phyloP scores from a whole-genome alignment of 2,329 filamentous ascomycete genomes.

The Chaetomium olivaceum region DNA sequence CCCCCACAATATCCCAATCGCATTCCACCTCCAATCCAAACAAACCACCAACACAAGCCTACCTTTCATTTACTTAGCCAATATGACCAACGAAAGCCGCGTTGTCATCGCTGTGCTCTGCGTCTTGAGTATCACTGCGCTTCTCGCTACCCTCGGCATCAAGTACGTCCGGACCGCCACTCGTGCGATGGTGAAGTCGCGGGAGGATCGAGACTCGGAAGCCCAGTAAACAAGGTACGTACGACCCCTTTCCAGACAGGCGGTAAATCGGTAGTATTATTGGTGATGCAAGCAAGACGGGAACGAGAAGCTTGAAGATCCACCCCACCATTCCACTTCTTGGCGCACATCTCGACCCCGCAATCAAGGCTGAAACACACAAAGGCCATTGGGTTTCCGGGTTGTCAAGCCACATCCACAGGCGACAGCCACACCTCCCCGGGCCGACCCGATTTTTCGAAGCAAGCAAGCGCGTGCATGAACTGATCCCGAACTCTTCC shows the following conservation, averaged over 20 bases:
- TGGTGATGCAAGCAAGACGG: not conserved
- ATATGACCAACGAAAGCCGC: conserved; percentile 5
- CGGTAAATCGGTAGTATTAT: not conserved
- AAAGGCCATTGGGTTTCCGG: not conserved
- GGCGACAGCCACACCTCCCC: conserved; percentile 16
- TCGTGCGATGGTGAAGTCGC: not conserved
- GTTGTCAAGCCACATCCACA: conserved; percentile 21
- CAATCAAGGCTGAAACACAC: conserved; percentile 25
- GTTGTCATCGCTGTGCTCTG: conserved; percentile 19
- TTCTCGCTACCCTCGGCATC: conserved; percentile 12
- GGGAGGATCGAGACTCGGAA: conserved; percentile 2
- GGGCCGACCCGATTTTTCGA: conserved; percentile 23
- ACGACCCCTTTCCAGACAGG: not conserved
- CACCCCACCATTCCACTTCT: conserved; percentile 4
- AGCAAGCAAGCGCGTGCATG: conserved; percentile 15
- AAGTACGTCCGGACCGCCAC: conserved; percentile 8
- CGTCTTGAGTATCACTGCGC: conserved; percentile 6
- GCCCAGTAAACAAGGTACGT: conserved; percentile 3
- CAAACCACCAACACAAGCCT: not conserved
- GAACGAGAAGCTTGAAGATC: not conserved
- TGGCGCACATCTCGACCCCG: conserved; percentile 14
- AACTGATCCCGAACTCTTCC: conserved; percentile 18
- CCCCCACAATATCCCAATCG: not conserved
- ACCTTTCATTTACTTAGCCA: not conserved
- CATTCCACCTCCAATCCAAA: not conserved